Conservation (phyloP, 2,329 filamentous ascomycete genomes). For the Furcasterigmium furcatum region DNA sequence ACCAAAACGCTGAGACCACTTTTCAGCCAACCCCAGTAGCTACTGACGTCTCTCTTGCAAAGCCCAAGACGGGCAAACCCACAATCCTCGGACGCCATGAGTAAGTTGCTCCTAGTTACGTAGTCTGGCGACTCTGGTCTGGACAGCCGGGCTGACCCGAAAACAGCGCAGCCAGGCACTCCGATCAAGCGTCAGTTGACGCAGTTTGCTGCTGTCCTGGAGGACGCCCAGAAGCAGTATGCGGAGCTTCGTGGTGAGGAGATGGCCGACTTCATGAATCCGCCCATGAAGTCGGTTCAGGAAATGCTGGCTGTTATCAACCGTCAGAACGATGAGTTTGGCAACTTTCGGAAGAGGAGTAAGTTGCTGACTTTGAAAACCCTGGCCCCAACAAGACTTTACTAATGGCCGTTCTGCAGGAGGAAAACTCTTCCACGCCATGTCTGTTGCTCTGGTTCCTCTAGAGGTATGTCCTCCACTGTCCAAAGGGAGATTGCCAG, state of each 20-base stretch:
- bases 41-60: no score
- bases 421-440: constrained; percentile 26
- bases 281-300: constrained; percentile 25
- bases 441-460: constrained; percentile 27
- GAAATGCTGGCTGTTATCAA: constrained; percentile 27
- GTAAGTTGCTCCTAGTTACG: no score
- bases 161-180: no score
- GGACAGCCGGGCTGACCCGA: no score
- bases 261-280: constrained; percentile 26
- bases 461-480: constrained; percentile 22
- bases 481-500: background rate
- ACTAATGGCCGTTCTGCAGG: background rate
- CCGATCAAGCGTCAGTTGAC: constrained; percentile 2
- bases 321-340: constrained; percentile 29
- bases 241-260: constrained; percentile 20
- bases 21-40: no score
- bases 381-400: background rate
- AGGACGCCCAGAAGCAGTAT: constrained; percentile 28
- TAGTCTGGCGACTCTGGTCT: no score
- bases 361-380: no score
- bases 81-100: no score
- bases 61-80: no score
- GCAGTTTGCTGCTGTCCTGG: constrained; percentile 23
- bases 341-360: constrained; percentile 29
- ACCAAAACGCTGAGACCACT: no score